Evolutionary conservation across 2,329 filamentous ascomycete species (phyloP).

Genomic region (Epichloe scottii): DNA sequence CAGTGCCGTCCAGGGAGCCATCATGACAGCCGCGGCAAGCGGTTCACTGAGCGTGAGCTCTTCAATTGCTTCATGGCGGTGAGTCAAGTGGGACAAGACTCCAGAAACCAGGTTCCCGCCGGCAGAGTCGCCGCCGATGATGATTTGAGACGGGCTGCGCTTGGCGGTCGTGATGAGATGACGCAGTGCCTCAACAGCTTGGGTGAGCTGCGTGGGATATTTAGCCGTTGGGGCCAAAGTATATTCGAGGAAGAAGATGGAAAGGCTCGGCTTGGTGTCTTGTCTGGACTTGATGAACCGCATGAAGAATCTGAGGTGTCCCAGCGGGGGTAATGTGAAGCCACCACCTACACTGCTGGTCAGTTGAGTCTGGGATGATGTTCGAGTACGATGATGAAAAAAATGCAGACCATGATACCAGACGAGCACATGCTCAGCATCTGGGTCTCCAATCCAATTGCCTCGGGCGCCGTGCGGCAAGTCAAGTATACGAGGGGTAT

Average conservation of each 20-base stretch:
- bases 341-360: slow-evolving; percentile 9
- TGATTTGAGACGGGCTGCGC: slow-evolving; percentile 5
- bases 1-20: slow-evolving; percentile 10
- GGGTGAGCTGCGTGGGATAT: slow-evolving; percentile 11
- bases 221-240: slow-evolving; percentile 8
- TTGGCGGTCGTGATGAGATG: slow-evolving; percentile 6
- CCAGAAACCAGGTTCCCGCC: slow-evolving; percentile 10
- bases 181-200: slow-evolving; percentile 10
- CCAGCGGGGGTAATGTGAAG: slow-evolving; percentile 9
- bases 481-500: slow-evolving; percentile 7
- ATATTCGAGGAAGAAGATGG: slow-evolving; percentile 11
- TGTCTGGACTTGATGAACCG: slow-evolving; percentile 6
- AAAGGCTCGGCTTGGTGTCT: slow-evolving; percentile 5
- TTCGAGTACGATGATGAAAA: not conserved
- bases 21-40: slow-evolving; percentile 6
- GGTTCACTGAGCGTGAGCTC: slow-evolving; percentile 6
- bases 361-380: not conserved
- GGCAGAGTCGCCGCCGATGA: slow-evolving; percentile 11
- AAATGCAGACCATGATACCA: slow-evolving; percentile 12
- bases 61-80: slow-evolving; percentile 8
- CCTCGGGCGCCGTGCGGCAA: slow-evolving; percentile 9
- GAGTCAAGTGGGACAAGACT: slow-evolving; percentile 11
- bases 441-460: slow-evolving; percentile 11
- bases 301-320: slow-evolving; percentile 9
- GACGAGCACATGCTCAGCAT: slow-evolving; percentile 9